These are phyloP conservation scores for Amaranthus tricolor DNA, from an alignment of 179 eudicot species.

Conservation along the genomic window DNA sequence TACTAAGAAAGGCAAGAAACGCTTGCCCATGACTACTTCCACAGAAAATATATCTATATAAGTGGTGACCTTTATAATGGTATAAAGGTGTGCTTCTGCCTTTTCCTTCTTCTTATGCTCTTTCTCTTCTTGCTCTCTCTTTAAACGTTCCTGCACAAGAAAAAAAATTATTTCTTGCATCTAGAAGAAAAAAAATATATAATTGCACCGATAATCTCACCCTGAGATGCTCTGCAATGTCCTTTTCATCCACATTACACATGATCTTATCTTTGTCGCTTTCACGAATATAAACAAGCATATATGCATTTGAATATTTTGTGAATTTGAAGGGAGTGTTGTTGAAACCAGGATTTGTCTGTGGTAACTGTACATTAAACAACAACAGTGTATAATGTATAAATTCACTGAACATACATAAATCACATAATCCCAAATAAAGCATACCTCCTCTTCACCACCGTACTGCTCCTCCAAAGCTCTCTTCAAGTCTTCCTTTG, in stretches of 20 bases:
- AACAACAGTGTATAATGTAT: constrained; percentile 12
- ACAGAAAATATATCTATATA: not conserved
- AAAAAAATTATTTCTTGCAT: not conserved
- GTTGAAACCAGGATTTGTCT: constrained; percentile 70
- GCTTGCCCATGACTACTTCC: constrained; percentile 7
- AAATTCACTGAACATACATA: not conserved
- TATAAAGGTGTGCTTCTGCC: constrained; percentile 76
- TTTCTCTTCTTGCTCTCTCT: constrained; percentile 69
- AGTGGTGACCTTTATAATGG: constrained; percentile 55
- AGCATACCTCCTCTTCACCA: constrained; percentile 69
- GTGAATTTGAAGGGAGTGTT: constrained; percentile 67
- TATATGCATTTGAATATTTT: constrained; percentile 72
- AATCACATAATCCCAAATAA: constrained; percentile 13
- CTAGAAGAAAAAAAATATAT: constrained; percentile 1
- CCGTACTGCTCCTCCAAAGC: constrained; percentile 80
- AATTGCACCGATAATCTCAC: constrained; percentile 32
- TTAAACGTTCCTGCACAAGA: constrained; percentile 53
- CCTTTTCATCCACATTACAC: constrained; percentile 72
- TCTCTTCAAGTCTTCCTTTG: constrained; percentile 69
- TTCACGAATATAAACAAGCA: constrained; percentile 72
- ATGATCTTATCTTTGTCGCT: constrained; percentile 67
- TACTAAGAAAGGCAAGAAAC: not conserved
- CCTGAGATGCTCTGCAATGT: constrained; percentile 67
- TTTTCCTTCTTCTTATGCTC: constrained; percentile 71
- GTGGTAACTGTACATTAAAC: constrained; percentile 45